Evolutionary conservation across 2,329 filamentous ascomycete species (phyloP).

Genomic region (Ophiostoma perfectum): DNA sequence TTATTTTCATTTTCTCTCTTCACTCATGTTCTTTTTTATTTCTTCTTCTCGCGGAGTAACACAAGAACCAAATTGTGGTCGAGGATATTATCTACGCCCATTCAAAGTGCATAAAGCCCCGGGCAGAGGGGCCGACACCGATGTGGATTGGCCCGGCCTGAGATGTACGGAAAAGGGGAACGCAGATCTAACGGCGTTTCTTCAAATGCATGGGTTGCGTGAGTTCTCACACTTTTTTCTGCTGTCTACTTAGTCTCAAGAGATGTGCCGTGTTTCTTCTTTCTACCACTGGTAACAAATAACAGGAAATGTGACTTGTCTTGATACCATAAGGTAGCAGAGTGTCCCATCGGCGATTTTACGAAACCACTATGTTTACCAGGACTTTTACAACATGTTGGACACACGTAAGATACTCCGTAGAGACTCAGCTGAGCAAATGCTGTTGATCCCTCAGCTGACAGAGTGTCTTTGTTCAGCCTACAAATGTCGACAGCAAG

Average conservation of each 20-base stretch:
- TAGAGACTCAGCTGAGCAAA: background rate
- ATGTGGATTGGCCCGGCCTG: slow-evolving; percentile 1
- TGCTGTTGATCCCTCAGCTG: slow-evolving; percentile 2
- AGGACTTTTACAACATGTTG: background rate
- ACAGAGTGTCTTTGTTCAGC: slow-evolving; percentile 1
- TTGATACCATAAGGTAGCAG: background rate
- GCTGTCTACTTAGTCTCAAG: background rate
- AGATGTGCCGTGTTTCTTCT: background rate
- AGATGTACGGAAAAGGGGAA: slow-evolving; percentile 7
- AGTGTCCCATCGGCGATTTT: background rate
- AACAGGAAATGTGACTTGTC: background rate
- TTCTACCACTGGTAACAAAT: background rate
- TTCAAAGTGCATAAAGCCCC: background rate
- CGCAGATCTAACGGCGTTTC: slow-evolving; percentile 6
- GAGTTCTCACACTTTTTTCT: background rate
- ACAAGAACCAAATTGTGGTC: too few species aligned
- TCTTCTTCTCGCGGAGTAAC: background rate
- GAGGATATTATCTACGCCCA: too few species aligned
- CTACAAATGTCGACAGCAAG: background rate
- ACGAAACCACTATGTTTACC: background rate
- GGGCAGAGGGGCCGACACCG: background rate
- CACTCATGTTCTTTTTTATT: background rate
- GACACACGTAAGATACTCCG: background rate
- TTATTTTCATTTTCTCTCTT: background rate
- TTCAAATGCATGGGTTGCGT: slow-evolving; percentile 1